Evolutionary conservation across 2,329 filamentous ascomycete species (phyloP).

Genomic region (Fusarium cicatricum): DNA sequence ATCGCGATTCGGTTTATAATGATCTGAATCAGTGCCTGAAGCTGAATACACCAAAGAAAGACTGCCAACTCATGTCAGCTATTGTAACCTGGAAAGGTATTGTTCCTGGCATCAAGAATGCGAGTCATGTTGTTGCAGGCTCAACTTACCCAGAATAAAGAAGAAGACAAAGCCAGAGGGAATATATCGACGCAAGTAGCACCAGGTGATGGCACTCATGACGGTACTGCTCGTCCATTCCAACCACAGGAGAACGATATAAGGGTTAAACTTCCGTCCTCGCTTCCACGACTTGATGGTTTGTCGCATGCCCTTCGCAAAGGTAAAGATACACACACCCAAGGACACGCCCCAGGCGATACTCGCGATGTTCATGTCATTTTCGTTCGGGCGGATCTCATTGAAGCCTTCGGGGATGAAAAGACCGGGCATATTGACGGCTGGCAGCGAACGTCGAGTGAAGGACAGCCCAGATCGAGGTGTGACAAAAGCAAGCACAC

Average conservation of each 20-base stretch:
- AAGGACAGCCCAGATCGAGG: not conserved
- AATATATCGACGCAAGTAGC: conserved; percentile 37
- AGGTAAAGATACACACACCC: conserved; percentile 39
- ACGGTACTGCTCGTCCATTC: conserved; percentile 37
- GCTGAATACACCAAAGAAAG: conserved; percentile 52
- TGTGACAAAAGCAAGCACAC: not conserved
- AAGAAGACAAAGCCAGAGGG: conserved; percentile 37
- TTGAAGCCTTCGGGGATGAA: conserved; percentile 26
- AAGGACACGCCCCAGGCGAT: conserved; percentile 42
- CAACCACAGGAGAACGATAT: conserved; percentile 38
- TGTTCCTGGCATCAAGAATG: too few relatives aligned
- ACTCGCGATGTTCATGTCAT: conserved; percentile 42
- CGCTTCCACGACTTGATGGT: conserved; percentile 38
- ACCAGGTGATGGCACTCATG: conserved; percentile 42
- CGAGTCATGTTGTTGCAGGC: not conserved
- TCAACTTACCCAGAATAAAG: conserved; percentile 31
- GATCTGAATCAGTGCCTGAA: conserved; percentile 62
- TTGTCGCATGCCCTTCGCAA: conserved; percentile 34
- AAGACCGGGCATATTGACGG: conserved; percentile 27
- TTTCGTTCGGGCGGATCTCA: conserved; percentile 17
- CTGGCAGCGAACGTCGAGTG: not conserved
- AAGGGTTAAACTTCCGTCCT: conserved; percentile 32
- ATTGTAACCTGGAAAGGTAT: not conserved
- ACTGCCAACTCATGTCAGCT: conserved; percentile 18
- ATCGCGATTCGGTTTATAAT: conserved; percentile 64